Percentiles rank a stretch among this genome's conserved stretches.
Evolutionary conservation across 257 asterid species (phyloP).

Genomic region (Mentha longifolia): DNA sequence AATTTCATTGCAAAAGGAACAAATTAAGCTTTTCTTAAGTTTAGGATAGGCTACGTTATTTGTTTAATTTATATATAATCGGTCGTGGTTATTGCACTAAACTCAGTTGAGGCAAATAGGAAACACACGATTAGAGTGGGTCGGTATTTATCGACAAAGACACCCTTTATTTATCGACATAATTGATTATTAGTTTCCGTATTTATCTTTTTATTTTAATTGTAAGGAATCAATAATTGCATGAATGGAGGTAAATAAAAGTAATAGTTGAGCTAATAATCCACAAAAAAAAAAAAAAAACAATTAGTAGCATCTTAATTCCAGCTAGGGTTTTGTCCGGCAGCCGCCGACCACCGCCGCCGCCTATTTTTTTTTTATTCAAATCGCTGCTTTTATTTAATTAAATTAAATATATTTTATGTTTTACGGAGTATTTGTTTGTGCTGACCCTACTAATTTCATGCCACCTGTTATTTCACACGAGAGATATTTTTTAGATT

Average conservation of each 20-base stretch:
- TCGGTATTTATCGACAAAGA: no score
- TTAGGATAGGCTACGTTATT: no score
- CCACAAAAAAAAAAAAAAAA: not conserved
- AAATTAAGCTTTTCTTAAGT: no score
- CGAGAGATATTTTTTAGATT: constrained; percentile 19
- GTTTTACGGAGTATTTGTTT: constrained; percentile 3
- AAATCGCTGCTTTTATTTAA: not conserved
- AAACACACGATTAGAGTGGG: constrained; percentile 26
- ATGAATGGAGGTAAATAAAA: not conserved
- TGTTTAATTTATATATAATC: no score
- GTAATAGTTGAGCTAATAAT: not conserved
- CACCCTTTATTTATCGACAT: no score
- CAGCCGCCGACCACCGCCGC: constrained; percentile 45
- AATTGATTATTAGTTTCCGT: no score
- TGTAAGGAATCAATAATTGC: not conserved
- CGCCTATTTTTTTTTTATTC: constrained; percentile 27
- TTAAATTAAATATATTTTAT: not conserved
- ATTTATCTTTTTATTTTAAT: no score
- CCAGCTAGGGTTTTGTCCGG: constrained; percentile 35
- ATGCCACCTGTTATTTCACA: constrained; percentile 14
- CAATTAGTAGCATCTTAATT: constrained; percentile 12
- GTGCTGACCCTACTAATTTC: not conserved
- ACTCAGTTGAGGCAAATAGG: constrained; percentile 12
- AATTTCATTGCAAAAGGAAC: no score
- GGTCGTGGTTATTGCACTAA: constrained; percentile 15